Base-by-base conservation (phyloP, 2,329 filamentous ascomycete genomes). In the Stagonosporopsis rhizophila region DNA sequence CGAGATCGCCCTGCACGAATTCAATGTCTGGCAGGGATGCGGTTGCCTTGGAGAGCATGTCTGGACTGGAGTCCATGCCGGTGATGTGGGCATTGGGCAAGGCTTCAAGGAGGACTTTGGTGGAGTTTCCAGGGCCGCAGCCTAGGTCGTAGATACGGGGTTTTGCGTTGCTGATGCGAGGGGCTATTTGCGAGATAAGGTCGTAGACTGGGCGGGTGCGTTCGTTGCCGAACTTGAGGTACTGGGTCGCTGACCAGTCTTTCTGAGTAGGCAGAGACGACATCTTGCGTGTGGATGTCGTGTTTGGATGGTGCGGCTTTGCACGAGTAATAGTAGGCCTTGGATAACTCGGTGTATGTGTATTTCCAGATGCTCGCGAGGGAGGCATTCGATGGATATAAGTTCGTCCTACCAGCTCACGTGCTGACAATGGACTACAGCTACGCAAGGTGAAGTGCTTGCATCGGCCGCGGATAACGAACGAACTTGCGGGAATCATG, bases 81-180 rank as follows among this genome's bases (percentile, higher is more conserved):
- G 75, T 74, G 39, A 87, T 62, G 0, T 66, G 54, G 0, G 84
- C 80, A 4, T 69, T 41, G 0, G 84, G 82, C 66, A 82, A 87
- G 4, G 77, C 77, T 2, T 68, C 62, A 4, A 73, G 70, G 1
- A 87, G 77, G 1, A 81, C 79, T 1, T 73, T 69, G 0, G 85
- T 87, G 2, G 82, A 85, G 72, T 86, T 87, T 5, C 82, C 85
- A 0, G 85, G 85, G 0, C 85, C 85, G 68, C 85, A 87, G 61
- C 85, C 85, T 1, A 87, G 75, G 56, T 87, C 85, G 62, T 85
- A 75, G 61, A 87, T 80, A 9, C 73, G 56, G 65, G n/a, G 82
- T 0, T 35, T 47, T 1, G 46, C 25, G 20, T 39, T 9, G 2
- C 42, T 48, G 35, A 71, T 41, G 39, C 73, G 61, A 1, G 81